These are phyloP conservation scores for Botrytis squamosa DNA, from an alignment of 2,329 filamentous ascomycete genomes.

Conservation along the genomic window DNA sequence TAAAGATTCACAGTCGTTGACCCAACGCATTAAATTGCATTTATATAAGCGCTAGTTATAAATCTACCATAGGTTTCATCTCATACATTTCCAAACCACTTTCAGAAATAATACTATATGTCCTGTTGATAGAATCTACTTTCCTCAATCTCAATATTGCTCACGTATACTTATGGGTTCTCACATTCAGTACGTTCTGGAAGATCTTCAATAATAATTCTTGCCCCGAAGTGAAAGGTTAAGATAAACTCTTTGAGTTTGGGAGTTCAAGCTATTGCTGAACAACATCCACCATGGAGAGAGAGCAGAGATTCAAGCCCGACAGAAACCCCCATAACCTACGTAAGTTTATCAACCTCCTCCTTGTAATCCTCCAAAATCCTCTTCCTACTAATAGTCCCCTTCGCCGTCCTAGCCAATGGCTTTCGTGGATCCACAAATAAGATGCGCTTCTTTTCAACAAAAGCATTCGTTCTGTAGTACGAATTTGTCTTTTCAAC, in stretches of 20 bases:
- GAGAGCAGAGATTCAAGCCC: not conserved
- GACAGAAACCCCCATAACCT: not conserved
- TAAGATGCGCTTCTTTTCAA: not conserved
- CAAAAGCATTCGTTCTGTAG: not conserved
- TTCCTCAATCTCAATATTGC: not conserved
- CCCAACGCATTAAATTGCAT: not conserved
- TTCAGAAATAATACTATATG: not conserved
- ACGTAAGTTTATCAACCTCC: not conserved
- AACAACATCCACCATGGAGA: not conserved
- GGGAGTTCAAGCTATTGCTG: not conserved
- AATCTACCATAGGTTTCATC: not conserved
- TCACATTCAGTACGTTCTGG: not conserved
- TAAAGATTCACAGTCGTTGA: not conserved
- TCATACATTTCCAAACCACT: not conserved
- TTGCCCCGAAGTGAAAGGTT: not conserved
- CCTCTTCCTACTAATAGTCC: not conserved
- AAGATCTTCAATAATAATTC: not conserved
- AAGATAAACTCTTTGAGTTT: not conserved
- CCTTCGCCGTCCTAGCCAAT: not conserved
- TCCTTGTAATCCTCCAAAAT: not conserved
- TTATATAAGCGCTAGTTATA: not conserved
- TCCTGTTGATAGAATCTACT: too few relatives aligned
- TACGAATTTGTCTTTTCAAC: not conserved
- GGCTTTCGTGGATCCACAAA: not conserved
- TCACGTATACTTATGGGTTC: not conserved